A percentile compares a stretch with the other conserved stretches of the same genome.
phyloP scores from a whole-genome alignment of 352 stramenopile genomes.

The Hyaloperonospora brassicae region DNA sequence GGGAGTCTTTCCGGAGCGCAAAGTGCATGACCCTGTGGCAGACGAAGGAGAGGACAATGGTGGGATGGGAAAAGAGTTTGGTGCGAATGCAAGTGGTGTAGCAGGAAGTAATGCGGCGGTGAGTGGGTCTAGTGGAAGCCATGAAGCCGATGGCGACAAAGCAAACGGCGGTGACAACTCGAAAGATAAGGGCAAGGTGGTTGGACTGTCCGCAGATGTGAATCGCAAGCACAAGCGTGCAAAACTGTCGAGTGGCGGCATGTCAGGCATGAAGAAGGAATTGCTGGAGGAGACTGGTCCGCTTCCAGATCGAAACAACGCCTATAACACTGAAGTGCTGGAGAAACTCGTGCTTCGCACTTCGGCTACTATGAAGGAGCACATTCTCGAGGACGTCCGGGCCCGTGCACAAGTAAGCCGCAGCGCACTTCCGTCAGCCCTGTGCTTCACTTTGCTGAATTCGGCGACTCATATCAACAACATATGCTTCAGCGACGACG shows the following conservation, averaged over 20 bases:
- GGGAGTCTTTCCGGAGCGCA: conserved; percentile 57
- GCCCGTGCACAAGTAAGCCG: conserved; percentile 48
- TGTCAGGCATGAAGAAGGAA: conserved; percentile 37
- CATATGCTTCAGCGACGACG: conserved; percentile 73
- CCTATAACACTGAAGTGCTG: conserved; percentile 64
- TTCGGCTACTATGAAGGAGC: conserved; percentile 50
- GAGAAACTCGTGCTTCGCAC: conserved; percentile 77
- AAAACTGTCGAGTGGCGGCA: conserved; percentile 31
- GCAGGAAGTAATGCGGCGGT: conserved; percentile 8
- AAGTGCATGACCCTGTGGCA: conserved; percentile 30
- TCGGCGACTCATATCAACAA: conserved; percentile 74
- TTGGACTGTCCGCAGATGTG: conserved; percentile 22
- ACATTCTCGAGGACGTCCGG: conserved; percentile 57
- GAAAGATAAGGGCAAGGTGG: conserved; percentile 40
- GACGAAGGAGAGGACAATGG: conserved; percentile 23
- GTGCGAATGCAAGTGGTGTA: conserved; percentile 21
- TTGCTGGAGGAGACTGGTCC: conserved; percentile 51
- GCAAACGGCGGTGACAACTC: conserved; percentile 26
- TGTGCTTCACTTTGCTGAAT: conserved; percentile 79
- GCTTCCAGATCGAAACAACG: conserved; percentile 54
- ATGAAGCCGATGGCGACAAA: conserved; percentile 36
- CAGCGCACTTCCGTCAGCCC: conserved; percentile 43
- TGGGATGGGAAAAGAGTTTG: conserved; percentile 15
- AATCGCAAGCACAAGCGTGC: conserved; percentile 57
- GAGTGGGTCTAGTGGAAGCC: conserved; percentile 7